These are phyloP conservation scores for Leishmania guyanensis DNA, from an alignment of 208 protist species.

Conservation along the genomic window DNA sequence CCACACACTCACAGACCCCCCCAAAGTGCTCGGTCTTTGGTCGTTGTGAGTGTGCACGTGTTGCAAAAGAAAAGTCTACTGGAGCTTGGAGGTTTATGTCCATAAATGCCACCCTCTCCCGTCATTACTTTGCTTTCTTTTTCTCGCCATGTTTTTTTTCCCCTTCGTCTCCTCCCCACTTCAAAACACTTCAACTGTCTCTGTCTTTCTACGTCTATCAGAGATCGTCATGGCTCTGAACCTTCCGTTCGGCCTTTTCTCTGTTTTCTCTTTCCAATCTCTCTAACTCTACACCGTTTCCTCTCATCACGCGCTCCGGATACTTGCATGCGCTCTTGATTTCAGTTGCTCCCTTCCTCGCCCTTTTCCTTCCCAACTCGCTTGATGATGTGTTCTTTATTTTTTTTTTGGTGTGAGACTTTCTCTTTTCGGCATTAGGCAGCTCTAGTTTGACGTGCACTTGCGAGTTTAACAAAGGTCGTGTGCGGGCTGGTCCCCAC, in stretches of 20 bases:
- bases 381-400: not conserved
- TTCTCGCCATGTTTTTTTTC: conserved; percentile 3
- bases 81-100: not conserved
- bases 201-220: not conserved
- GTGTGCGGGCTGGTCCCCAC: not conserved
- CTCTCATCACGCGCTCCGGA: too few species aligned
- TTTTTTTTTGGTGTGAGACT: not conserved
- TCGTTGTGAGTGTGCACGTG: not conserved
- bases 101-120: not conserved
- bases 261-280: too few species aligned
- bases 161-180: conserved; percentile 3
- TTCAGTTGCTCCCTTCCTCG: not conserved
- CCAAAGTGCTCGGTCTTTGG: not conserved
- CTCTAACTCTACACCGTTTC: too few species aligned
- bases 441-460: not conserved
- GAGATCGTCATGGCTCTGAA: not conserved
- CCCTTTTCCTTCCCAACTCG: not conserved
- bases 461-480: not conserved
- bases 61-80: not conserved
- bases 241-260: too few species aligned
- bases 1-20: not conserved
- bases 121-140: not conserved
- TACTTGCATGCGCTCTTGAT: too few species aligned
- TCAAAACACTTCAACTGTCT: not conserved
- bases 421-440: not conserved